phyloP scores from a whole-genome alignment of 163 green algal genomes.

The Scenedesmus sp. region DNA sequence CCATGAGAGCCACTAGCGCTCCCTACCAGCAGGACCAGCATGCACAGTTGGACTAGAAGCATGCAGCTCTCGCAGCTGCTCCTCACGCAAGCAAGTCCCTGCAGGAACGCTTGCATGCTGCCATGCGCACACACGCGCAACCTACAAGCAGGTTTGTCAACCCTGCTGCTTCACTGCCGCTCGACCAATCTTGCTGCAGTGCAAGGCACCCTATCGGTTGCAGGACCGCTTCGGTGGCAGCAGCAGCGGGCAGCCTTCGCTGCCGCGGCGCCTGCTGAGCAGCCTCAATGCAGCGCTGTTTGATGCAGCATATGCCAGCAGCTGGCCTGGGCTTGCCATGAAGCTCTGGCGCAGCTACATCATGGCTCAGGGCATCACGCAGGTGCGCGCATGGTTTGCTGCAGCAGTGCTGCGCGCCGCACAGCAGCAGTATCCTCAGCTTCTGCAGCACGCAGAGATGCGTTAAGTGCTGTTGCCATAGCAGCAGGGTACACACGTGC shows the following conservation, averaged over 20 bases:
- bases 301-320: conserved; percentile 7
- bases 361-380: conserved; percentile 35
- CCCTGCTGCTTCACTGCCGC: no score
- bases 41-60: neutral
- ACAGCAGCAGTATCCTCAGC: no score
- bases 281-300: neutral
- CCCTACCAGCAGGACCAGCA: neutral
- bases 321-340: conserved; percentile 37
- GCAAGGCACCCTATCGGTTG: conserved; percentile 28
- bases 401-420: no score
- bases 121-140: no score
- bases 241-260: neutral
- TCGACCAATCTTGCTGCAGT: neutral
- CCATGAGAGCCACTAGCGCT: neutral
- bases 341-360: conserved; percentile 39
- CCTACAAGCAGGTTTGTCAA: no score
- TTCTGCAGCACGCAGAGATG: no score
- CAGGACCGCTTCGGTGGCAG: neutral
- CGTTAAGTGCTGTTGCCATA: no score
- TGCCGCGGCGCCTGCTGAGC: neutral
- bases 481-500: no score
- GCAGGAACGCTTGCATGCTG: no score
- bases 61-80: neutral
- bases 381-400: neutral
- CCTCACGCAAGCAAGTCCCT: neutral